Conservation (phyloP, 2,329 filamentous ascomycete genomes). For the Sclerotiophoma versabilis region DNA sequence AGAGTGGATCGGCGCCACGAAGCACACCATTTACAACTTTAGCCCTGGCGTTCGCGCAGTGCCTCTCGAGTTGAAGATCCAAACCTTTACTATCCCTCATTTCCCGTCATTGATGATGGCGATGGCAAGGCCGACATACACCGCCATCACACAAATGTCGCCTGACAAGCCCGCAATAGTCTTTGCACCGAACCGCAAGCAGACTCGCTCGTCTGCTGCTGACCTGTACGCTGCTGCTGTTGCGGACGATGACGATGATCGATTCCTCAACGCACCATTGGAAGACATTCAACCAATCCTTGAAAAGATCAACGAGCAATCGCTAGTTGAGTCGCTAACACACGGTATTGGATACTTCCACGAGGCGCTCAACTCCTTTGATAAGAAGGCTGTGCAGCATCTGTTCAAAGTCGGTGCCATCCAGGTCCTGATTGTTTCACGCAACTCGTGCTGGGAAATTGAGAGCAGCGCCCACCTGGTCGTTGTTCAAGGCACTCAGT, state of each 20-base stretch:
- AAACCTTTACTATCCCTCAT: constrained; percentile 94
- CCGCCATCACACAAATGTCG: constrained; percentile 86
- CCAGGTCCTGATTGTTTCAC: constrained; percentile 80
- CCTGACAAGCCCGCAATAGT: constrained; percentile 87
- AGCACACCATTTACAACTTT: constrained; percentile 99
- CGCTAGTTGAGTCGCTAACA: constrained; percentile 84
- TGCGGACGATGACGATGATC: constrained; percentile 89
- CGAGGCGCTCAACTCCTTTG: constrained; percentile 85
- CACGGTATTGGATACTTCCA: constrained; percentile 98
- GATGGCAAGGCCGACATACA: constrained; percentile 94
- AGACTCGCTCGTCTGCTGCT: constrained; percentile 83
- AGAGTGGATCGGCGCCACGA: constrained; percentile 97
- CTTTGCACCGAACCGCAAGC: constrained; percentile 93
- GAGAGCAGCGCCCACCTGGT: constrained; percentile 88
- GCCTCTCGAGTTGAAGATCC: constrained; percentile 90
- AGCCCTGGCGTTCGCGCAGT: constrained; percentile 89
- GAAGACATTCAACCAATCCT: constrained; percentile 84
- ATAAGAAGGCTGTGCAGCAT: constrained; percentile 93
- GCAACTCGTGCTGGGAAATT: constrained; percentile 96
- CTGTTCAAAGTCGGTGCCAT: constrained; percentile 89
- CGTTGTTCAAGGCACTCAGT: constrained; percentile 96
- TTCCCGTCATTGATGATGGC: constrained; percentile 98
- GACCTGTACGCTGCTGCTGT: constrained; percentile 88
- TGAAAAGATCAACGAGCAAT: constrained; percentile 82
- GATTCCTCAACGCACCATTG: constrained; percentile 85